Evolutionary conservation across 179 eudicot species (phyloP).

Genomic region (Patellifolia procumbens): DNA sequence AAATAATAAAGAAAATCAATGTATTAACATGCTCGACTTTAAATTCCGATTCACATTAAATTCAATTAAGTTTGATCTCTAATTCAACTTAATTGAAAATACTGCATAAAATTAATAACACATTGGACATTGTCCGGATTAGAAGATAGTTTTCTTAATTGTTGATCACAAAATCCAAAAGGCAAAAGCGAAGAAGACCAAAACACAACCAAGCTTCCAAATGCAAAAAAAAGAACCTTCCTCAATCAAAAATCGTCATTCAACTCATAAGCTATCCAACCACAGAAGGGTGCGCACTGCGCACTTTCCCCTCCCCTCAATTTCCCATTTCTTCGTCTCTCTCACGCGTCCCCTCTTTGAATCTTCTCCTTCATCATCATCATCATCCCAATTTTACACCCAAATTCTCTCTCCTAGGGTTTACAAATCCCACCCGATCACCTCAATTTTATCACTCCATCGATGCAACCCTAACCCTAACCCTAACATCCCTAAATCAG

Average conservation of each 20-base stretch:
- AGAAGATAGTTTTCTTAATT: neutral
- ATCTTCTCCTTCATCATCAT: conserved; percentile 10
- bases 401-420: conserved; percentile 27
- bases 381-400: too few relatives aligned
- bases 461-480: conserved; percentile 29
- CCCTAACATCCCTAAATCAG: neutral
- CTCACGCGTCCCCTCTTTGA: conserved; percentile 18
- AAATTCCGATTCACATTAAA: too few relatives aligned
- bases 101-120: too few relatives aligned
- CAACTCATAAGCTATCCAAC: neutral
- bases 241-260: neutral
- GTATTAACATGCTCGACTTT: too few relatives aligned
- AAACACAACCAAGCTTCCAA: neutral
- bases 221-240: neutral
- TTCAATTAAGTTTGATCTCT: too few relatives aligned
- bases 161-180: neutral
- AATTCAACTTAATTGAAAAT: too few relatives aligned
- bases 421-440: neutral
- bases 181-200: neutral
- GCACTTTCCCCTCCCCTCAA: conserved; percentile 11
- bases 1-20: too few relatives aligned
- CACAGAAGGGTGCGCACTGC: neutral
- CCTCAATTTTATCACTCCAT: neutral
- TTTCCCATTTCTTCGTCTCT: neutral
- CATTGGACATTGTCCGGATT: too few relatives aligned